Evolutionary conservation across 179 eudicot species (phyloP).

Genomic region (Spinacia oleracea): DNA sequence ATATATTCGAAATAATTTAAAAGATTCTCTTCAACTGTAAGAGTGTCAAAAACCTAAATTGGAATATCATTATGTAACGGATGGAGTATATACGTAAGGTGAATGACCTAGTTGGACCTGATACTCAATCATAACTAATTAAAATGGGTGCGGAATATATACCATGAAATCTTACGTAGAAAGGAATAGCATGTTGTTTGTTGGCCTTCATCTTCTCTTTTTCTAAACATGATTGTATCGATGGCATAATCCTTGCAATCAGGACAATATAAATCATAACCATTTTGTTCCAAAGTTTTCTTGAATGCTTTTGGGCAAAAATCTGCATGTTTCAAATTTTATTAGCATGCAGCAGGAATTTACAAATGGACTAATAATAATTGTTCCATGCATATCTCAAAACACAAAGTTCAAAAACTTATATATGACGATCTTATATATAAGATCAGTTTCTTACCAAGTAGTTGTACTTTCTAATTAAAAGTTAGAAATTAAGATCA

Average conservation of each 20-base stretch:
- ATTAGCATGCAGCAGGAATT: background rate
- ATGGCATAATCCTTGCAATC: background rate
- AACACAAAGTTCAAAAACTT: background rate
- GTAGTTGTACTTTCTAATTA: too few relatives aligned
- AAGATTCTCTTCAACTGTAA: too few relatives aligned
- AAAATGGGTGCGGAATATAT: too few relatives aligned
- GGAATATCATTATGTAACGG: too few relatives aligned
- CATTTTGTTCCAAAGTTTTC: background rate
- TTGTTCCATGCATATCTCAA: background rate
- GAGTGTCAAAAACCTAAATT: too few relatives aligned
- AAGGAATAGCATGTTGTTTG: background rate
- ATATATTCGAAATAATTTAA: too few relatives aligned
- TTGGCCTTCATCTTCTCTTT: background rate
- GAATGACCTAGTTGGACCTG: too few relatives aligned
- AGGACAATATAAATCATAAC: slow-evolving; percentile 9
- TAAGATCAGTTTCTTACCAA: too few relatives aligned
- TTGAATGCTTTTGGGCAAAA: background rate
- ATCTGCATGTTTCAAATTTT: background rate
- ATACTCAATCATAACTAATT: too few relatives aligned
- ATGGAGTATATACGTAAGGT: too few relatives aligned
- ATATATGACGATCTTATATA: too few relatives aligned
- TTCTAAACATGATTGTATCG: background rate
- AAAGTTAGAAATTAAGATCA: too few relatives aligned
- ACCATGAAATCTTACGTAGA: background rate
- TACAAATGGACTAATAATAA: background rate